These are phyloP conservation scores for Tricholoma flavovirens DNA, from an alignment of 768 basidiomycete species.

Conservation along the genomic window DNA sequence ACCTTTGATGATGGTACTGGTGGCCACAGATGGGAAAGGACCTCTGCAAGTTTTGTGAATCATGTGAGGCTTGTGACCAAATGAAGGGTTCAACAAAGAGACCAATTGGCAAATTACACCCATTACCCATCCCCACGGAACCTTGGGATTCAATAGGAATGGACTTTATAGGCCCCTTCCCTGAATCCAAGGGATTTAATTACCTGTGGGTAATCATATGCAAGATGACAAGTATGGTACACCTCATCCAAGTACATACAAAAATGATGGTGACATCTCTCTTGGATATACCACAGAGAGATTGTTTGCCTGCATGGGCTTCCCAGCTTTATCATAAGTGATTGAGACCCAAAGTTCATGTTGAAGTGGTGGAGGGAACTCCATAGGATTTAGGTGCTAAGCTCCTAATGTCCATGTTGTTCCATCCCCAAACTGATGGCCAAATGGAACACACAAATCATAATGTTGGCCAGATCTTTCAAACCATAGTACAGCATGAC, in stretches of 20 bases:
- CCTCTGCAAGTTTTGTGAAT: too few species aligned
- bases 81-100: too few species aligned
- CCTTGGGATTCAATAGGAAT: neutral
- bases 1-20: neutral
- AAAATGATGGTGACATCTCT: conserved; percentile 9
- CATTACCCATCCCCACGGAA: too few species aligned
- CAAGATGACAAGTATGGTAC: too few species aligned
- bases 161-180: conserved; percentile 23
- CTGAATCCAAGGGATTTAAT: too few species aligned
- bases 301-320: conserved; percentile 27
- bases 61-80: too few species aligned
- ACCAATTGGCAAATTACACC: too few species aligned
- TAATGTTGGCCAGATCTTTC: conserved; percentile 26
- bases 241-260: too few species aligned
- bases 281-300: conserved; percentile 23
- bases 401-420: conserved; percentile 16
- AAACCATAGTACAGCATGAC: conserved; percentile 14
- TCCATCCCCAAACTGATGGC: conserved; percentile 38
- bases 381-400: conserved; percentile 21
- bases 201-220: too few species aligned
- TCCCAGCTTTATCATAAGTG: conserved; percentile 24
- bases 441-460: conserved; percentile 21
- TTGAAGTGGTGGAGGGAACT: conserved; percentile 27
- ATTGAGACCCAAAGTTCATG: conserved; percentile 31
- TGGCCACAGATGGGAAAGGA: too few species aligned